Evolutionary conservation across 2,329 filamentous ascomycete species (phyloP), one percentile per base, ranked within the genome.

Genomic region (Cryphonectria naterciae): DNA sequence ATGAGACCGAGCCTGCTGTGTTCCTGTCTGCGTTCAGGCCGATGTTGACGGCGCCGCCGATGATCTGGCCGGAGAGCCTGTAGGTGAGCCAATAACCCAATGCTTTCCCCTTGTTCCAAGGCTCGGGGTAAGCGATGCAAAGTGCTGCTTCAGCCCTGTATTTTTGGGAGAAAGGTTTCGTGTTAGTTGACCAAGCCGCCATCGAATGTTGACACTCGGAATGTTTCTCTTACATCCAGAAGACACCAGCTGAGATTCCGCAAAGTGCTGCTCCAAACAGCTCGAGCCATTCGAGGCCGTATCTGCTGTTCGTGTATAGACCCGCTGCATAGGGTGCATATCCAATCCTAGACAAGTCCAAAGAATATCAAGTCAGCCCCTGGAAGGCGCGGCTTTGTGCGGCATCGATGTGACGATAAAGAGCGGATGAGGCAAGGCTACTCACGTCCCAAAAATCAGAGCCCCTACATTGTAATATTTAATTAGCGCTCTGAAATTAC

Each of bases 271-370:
- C 90, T 0, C 91, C 92, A 11, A 93, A 79, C 0, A 93, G 83
- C 0, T 90, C 85, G 13, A 93, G 85, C 92, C 92, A 94, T 74
- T 90, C 86, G 0, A 81, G 88, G 1, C 89, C 90, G 75, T 86
- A 93, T 0, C 91, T 85, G 76, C 93, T 93, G 79, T 93, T 92
- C 3, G 86, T 88, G 78, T 93, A 93, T 0, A 93, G 80, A 0
- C 90, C 91, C 0, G 91, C 92, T 0, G 91, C 90, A 73, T 87
- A 94, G 0, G 90, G 91, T 2, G 91, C 89, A 74, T 91, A 94
- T 0, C 92, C 92, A 60, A 92, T 80, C 0, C 83, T 85, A 39
- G 60, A 63, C 11, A 32, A 19, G 19, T 37, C 19, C 28, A n/a
- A 13, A 52, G 13, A 58, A 37, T 22, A 52, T 32, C 13, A 39